Percentiles rank a stretch among this genome's conserved stretches.
Evolutionary conservation across 768 basidiomycete species (phyloP).

Genomic region (Tephrocybe rancida): DNA sequence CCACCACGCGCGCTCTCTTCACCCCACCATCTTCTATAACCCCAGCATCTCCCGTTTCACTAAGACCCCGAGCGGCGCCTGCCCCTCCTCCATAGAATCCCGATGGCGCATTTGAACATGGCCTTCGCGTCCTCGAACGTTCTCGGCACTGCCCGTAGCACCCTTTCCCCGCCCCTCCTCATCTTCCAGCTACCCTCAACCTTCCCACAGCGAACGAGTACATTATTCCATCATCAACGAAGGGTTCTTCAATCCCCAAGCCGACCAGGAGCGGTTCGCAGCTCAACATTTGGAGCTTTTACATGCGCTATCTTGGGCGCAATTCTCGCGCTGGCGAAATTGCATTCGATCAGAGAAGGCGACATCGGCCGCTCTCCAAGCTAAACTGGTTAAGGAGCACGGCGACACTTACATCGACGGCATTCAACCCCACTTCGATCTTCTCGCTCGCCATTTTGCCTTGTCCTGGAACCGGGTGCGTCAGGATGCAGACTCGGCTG

Average conservation of each 20-base stretch:
- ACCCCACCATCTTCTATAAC: too few species aligned
- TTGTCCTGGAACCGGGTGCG: conserved; percentile 99
- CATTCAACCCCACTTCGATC: conserved; percentile 92
- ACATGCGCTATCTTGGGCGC: conserved; percentile 94
- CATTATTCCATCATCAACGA: conserved; percentile 99
- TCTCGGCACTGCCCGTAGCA: too few species aligned
- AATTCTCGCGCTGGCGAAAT: conserved; percentile 94
- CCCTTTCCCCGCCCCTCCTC: too few species aligned
- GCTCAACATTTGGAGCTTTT: conserved; percentile 92
- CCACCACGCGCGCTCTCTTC: too few species aligned
- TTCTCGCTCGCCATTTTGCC: conserved; percentile 94
- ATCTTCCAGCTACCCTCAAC: too few species aligned
- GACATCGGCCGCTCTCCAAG: conserved; percentile 70
- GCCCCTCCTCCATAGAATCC: too few species aligned
- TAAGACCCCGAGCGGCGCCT: too few species aligned
- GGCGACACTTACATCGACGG: conserved; percentile 94
- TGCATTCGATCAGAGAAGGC: conserved; percentile 86
- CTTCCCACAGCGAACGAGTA: too few species aligned
- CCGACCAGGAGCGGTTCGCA: conserved; percentile 90
- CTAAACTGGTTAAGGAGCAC: conserved; percentile 87
- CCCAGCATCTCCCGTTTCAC: too few species aligned
- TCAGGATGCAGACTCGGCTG: conserved; percentile 78
- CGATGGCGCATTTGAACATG: too few species aligned
- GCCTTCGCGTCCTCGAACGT: too few species aligned
- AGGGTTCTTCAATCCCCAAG: conserved; percentile 95